Conservation (phyloP, 192 early-diverging fungal genomes). For the Umbelopsis sp. region DNA sequence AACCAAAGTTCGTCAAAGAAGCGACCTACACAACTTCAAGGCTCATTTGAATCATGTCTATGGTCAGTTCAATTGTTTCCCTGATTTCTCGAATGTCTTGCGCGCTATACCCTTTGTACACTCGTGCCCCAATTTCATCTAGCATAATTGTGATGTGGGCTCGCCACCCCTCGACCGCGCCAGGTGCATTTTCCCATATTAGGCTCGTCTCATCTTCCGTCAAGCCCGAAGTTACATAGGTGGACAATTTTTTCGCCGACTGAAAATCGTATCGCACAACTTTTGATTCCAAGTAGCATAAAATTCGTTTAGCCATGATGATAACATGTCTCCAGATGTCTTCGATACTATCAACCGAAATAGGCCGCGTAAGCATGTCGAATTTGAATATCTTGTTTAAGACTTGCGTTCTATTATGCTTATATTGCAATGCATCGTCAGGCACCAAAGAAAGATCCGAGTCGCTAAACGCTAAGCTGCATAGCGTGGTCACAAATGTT, state of each 20-base stretch:
- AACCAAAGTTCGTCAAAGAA: background rate
- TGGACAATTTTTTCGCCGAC: background rate
- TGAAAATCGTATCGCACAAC: background rate
- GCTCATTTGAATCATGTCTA: conserved; percentile 1
- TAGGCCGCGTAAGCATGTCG: conserved; percentile 6
- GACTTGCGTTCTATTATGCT: background rate
- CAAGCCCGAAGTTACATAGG: background rate
- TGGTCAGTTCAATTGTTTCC: background rate
- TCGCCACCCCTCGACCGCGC: background rate
- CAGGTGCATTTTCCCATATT: background rate
- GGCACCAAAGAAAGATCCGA: background rate
- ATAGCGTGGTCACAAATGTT: background rate
- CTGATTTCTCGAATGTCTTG: background rate
- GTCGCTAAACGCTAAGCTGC: conserved; percentile 4
- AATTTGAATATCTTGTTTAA: conserved; percentile 8
- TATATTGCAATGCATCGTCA: background rate
- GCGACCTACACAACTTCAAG: background rate
- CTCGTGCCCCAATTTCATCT: too few relatives aligned
- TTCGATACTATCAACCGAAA: conserved; percentile 1
- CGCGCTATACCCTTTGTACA: background rate
- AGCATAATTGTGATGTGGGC: background rate
- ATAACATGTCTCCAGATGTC: conserved; percentile 9
- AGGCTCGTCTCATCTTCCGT: background rate
- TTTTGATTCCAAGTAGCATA: conserved; percentile 1
- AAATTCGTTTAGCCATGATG: conserved; percentile 5